Conservation (phyloP, 495 filamentous ascomycete species). For the Penicillium egyptiacum region DNA sequence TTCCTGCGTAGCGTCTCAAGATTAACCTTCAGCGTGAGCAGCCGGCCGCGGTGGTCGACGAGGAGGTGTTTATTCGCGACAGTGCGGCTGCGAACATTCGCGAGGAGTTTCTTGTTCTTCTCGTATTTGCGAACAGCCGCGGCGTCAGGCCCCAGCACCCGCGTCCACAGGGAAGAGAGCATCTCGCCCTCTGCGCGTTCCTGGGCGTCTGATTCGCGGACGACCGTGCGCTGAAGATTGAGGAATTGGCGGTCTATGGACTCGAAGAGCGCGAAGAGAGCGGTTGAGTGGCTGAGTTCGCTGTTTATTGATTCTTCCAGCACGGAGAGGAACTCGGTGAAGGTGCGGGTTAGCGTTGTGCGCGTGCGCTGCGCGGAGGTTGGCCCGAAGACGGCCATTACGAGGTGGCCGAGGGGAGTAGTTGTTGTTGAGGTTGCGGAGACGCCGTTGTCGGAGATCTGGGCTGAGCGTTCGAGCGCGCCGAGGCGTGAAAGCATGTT, state of each 20-base stretch:
- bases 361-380: conserved; percentile 76
- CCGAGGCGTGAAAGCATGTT: conserved; percentile 66
- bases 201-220: conserved; percentile 75
- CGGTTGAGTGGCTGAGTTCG: conserved; percentile 72
- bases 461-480: conserved; percentile 56
- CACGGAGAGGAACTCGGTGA: conserved; percentile 81
- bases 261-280: conserved; percentile 81
- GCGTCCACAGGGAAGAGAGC: conserved; percentile 81
- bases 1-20: conserved; percentile 75
- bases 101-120: conserved; percentile 73
- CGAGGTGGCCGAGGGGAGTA: conserved; percentile 63
- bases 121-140: conserved; percentile 79
- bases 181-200: conserved; percentile 76
- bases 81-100: conserved; percentile 74
- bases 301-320: conserved; percentile 85
- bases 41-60: conserved; percentile 76
- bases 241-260: conserved; percentile 84
- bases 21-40: conserved; percentile 75
- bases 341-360: conserved; percentile 76
- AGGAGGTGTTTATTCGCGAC: conserved; percentile 82
- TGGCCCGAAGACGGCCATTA: conserved; percentile 73
- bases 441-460: conserved; percentile 43
- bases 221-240: conserved; percentile 82
- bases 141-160: conserved; percentile 71
- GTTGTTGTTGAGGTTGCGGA: conserved; percentile 44